Evolutionary conservation across 352 stramenopile species (phyloP).

Genomic region (Phytopythium ostracodes): DNA sequence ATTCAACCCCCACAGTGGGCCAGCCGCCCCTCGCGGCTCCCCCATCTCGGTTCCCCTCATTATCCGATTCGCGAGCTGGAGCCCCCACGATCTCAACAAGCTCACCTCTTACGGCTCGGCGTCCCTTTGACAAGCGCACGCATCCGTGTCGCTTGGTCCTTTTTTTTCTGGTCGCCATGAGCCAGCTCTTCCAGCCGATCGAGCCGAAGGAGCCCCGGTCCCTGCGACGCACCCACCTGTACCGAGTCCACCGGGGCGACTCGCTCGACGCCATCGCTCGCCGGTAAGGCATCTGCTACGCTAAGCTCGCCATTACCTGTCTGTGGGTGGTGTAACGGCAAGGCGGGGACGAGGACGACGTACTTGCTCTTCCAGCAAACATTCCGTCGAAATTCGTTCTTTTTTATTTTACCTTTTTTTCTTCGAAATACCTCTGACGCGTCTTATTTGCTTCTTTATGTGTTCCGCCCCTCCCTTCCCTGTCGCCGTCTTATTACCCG

Average conservation of each 20-base stretch:
- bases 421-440: neutral
- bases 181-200: slow-evolving; percentile 10
- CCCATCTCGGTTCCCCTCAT: neutral
- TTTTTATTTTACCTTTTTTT: neutral
- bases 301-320: neutral
- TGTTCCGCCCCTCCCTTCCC: neutral
- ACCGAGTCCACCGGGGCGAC: slow-evolving; percentile 3
- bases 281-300: slow-evolving; percentile 1
- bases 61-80: neutral
- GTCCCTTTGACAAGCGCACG: no score
- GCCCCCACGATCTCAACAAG: neutral
- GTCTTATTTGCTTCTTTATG: neutral
- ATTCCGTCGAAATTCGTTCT: neutral
- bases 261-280: slow-evolving; percentile 2
- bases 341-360: neutral
- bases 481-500: neutral
- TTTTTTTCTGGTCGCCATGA: neutral
- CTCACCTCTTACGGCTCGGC: no score
- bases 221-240: slow-evolving; percentile 2
- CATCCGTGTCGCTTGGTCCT: no score
- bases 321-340: neutral
- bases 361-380: neutral
- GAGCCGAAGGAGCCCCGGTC: slow-evolving; percentile 1
- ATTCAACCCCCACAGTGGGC: neutral
- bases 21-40: no score